These are phyloP conservation scores for Aspergillus ustus DNA, from an alignment of 2,329 filamentous ascomycete genomes.

Conservation along the genomic window DNA sequence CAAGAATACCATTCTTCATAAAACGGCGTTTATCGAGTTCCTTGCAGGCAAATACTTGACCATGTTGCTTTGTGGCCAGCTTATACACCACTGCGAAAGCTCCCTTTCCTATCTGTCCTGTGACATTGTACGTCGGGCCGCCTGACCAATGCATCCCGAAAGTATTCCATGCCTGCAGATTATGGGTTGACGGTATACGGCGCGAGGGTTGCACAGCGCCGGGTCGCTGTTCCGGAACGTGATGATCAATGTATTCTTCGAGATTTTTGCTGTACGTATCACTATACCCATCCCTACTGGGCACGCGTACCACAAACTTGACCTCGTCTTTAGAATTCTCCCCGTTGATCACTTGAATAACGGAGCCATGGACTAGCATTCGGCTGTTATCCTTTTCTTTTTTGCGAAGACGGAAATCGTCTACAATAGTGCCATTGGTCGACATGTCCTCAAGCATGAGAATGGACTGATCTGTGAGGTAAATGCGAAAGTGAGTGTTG, in stretches of 20 bases:
- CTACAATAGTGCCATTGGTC: conserved; percentile 93
- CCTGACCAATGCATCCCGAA: conserved; percentile 80
- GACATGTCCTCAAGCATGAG: conserved; percentile 94
- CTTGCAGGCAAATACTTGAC: conserved; percentile 85
- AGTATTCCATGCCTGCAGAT: conserved; percentile 47
- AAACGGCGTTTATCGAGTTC: conserved; percentile 92
- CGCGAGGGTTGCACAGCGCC: conserved; percentile 27
- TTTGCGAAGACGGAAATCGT: conserved; percentile 69
- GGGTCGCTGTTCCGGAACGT: conserved; percentile 32
- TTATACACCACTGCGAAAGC: conserved; percentile 95
- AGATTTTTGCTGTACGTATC: conserved; percentile 72
- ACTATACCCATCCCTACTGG: conserved; percentile 71
- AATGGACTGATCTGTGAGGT: conserved; percentile 80
- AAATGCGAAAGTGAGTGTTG: conserved; percentile 96
- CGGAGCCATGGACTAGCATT: conserved; percentile 73
- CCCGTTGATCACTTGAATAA: conserved; percentile 69
- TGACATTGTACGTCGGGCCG: conserved; percentile 80
- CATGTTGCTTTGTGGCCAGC: conserved; percentile 82
- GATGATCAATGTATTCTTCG: conserved; percentile 63
- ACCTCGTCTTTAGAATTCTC: conserved; percentile 63
- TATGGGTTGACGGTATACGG: conserved; percentile 30
- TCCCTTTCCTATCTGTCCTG: conserved; percentile 82
- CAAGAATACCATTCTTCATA: conserved; percentile 87
- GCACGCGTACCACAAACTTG: conserved; percentile 84
- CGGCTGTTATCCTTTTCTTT: conserved; percentile 55